phyloP scores from a whole-genome alignment of 225 moss, liverwort and hornwort species.

The Antitrichia curtipendula region DNA sequence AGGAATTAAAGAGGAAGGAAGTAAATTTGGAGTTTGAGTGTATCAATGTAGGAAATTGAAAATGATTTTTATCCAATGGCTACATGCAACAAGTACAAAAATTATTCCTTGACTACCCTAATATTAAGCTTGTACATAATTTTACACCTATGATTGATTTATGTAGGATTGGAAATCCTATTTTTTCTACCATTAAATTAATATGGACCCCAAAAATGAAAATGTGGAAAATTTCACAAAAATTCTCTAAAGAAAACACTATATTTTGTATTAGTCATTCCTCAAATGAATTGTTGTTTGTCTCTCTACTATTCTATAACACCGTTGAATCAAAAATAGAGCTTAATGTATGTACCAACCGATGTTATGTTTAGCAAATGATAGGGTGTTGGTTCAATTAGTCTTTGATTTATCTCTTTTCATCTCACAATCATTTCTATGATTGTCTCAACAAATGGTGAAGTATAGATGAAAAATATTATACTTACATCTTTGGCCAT shows the following conservation, averaged over 20 bases:
- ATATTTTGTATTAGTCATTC: background rate
- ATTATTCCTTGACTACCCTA: no score
- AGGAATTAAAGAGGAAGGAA: no score
- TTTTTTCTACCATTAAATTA: background rate
- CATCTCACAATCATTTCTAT: background rate
- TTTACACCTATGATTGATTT: no score
- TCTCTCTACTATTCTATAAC: background rate
- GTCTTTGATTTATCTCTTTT: background rate
- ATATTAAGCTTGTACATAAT: no score
- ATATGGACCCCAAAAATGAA: background rate
- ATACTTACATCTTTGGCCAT: background rate
- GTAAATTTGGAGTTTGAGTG: no score
- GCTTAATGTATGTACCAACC: rapidly evolving
- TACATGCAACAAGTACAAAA: no score
- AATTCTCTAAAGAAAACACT: background rate
- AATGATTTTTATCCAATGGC: no score
- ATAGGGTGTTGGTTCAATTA: background rate
- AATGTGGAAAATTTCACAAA: background rate
- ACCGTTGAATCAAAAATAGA: background rate
- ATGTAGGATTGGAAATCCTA: background rate
- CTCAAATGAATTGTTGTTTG: background rate
- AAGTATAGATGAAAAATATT: no score
- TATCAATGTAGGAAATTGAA: no score
- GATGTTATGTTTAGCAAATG: background rate
- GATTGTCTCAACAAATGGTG: background rate